These are phyloP conservation scores for Antarctomyces pellizariae DNA, from an alignment of 495 filamentous ascomycete genomes.

Conservation along the genomic window DNA sequence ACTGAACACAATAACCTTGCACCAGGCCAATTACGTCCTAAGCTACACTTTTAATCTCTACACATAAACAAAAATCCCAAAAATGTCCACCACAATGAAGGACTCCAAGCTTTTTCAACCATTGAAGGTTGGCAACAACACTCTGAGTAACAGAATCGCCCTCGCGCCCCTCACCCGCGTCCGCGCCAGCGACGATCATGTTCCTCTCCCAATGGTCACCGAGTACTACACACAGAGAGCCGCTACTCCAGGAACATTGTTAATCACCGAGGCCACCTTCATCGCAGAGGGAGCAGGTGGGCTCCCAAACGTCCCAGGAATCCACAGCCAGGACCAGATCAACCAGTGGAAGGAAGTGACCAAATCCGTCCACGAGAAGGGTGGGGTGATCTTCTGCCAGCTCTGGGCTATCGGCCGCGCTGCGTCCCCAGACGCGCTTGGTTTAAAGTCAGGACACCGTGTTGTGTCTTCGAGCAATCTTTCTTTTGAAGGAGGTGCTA, in stretches of 20 bases:
- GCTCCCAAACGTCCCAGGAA: constrained; percentile 33
- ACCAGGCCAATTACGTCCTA: too few species aligned
- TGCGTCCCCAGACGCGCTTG: constrained; percentile 18
- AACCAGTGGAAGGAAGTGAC: constrained; percentile 36
- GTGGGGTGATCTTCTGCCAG: constrained; percentile 39
- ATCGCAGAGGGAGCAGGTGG: constrained; percentile 30
- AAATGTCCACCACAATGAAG: too few species aligned
- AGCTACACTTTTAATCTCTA: too few species aligned
- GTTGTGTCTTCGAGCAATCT: constrained; percentile 26
- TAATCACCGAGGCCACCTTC: constrained; percentile 42
- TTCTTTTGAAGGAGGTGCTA: constrained; percentile 15
- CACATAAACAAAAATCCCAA: too few species aligned
- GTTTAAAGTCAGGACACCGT: constrained; percentile 16
- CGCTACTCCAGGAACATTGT: constrained; percentile 31
- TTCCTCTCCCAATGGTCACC: constrained; percentile 22
- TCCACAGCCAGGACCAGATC: constrained; percentile 37
- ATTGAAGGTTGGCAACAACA: constrained; percentile 16
- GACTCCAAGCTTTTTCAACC: constrained; percentile 23
- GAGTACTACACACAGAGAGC: constrained; percentile 42
- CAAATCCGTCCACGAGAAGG: constrained; percentile 39
- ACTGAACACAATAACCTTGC: too few species aligned
- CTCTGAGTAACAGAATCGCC: constrained; percentile 19
- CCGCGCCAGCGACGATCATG: constrained; percentile 18
- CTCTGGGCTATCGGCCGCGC: constrained; percentile 46
- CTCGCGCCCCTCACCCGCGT: constrained; percentile 26